These are phyloP conservation scores for Aspergillus sp. DNA, from an alignment of 2,329 filamentous ascomycete genomes.

Conservation along the genomic window DNA sequence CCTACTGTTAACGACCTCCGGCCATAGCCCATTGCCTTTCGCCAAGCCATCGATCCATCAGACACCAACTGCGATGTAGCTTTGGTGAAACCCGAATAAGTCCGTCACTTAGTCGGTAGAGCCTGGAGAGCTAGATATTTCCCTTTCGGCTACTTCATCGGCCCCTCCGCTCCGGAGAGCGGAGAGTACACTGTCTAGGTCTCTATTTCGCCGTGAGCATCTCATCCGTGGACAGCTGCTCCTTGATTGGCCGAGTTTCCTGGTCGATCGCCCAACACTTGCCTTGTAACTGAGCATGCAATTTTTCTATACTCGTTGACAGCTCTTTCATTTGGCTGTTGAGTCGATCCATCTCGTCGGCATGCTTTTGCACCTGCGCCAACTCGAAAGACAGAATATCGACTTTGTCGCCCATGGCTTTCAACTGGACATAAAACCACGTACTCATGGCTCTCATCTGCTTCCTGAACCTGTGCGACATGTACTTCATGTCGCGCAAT, in stretches of 20 bases:
- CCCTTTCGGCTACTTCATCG: not conserved
- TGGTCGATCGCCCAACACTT: not conserved
- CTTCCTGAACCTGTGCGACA: not conserved
- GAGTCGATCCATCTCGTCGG: not conserved
- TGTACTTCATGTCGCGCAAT: not conserved
- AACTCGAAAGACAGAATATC: not conserved
- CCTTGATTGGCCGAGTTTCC: not conserved
- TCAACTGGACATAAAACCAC: not conserved
- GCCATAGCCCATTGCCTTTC: not conserved
- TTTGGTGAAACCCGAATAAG: not conserved
- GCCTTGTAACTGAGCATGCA: not conserved
- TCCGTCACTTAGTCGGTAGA: not conserved
- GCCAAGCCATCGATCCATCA: not conserved
- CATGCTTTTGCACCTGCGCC: not conserved
- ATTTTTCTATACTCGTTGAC: not conserved
- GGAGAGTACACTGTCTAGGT: not conserved
- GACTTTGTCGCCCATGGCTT: not conserved
- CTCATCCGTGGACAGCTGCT: not conserved
- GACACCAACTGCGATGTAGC: not conserved
- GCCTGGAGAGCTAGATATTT: not conserved
- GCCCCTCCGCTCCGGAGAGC: not conserved
- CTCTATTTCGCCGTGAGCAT: not conserved
- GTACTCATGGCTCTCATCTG: not conserved
- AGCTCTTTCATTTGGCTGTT: not conserved
- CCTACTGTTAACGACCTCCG: not conserved